Evolutionary conservation across 805 yeast species (phyloP).

Genomic region (Metschnikowia aberdeeniae): DNA sequence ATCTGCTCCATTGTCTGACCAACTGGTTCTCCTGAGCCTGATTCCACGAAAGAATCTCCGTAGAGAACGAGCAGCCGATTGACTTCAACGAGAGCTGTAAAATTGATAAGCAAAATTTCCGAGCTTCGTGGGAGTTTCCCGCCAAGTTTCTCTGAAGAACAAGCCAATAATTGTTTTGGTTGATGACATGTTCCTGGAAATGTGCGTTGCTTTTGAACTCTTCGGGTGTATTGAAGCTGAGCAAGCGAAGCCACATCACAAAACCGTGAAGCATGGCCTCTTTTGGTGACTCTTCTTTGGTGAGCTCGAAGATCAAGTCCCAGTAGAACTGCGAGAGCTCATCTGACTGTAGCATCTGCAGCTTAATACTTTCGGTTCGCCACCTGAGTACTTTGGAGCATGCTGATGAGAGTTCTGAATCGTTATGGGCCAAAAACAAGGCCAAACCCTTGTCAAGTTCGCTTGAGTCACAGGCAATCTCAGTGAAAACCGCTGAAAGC

Average conservation of each 20-base stretch:
- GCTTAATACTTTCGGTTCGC: slow-evolving; percentile 40
- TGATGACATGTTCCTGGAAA: slow-evolving; percentile 26
- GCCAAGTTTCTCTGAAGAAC: slow-evolving; percentile 53
- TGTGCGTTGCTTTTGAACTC: slow-evolving; percentile 10
- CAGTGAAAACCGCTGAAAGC: not conserved
- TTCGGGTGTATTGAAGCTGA: slow-evolving; percentile 23
- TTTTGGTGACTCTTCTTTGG: slow-evolving; percentile 20
- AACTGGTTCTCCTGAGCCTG: slow-evolving; percentile 17
- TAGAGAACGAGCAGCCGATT: slow-evolving; percentile 31
- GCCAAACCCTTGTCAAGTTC: slow-evolving; percentile 23
- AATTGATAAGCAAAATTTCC: slow-evolving; percentile 65
- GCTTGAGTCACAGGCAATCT: not conserved
- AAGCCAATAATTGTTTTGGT: slow-evolving; percentile 43
- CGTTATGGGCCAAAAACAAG: slow-evolving; percentile 34
- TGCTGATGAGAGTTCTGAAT: slow-evolving; percentile 31
- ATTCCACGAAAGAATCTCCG: slow-evolving; percentile 45
- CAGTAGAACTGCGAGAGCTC: slow-evolving; percentile 33
- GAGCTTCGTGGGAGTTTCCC: slow-evolving; percentile 56
- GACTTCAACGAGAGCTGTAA: slow-evolving; percentile 56
- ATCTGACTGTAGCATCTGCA: slow-evolving; percentile 4
- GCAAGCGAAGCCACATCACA: slow-evolving; percentile 53
- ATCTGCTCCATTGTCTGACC: slow-evolving; percentile 64
- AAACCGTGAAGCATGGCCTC: slow-evolving; percentile 39
- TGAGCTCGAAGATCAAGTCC: slow-evolving; percentile 40
- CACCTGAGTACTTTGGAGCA: slow-evolving; percentile 49